These are phyloP conservation scores for Ascochyta pisi DNA, from an alignment of 2,329 filamentous ascomycete genomes.

Conservation along the genomic window DNA sequence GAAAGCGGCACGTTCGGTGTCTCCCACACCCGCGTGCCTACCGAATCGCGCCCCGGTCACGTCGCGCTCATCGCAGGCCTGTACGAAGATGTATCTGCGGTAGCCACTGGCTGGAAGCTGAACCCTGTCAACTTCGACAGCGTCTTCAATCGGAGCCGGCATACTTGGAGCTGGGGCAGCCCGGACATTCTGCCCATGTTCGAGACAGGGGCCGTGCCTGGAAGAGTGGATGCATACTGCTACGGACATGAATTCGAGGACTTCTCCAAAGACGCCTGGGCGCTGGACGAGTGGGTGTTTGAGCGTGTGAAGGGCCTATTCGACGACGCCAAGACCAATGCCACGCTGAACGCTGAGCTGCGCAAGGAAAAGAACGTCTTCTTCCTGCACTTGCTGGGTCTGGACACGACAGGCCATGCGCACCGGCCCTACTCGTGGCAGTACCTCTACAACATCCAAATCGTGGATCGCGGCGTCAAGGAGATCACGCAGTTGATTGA, in stretches of 20 bases:
- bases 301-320: conserved; percentile 91
- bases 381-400: conserved; percentile 89
- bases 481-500: conserved; percentile 83
- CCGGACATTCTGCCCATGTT: conserved; percentile 99
- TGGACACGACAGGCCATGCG: conserved; percentile 88
- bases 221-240: conserved; percentile 83
- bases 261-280: conserved; percentile 80
- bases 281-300: conserved; percentile 94
- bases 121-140: conserved; percentile 99
- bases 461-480: conserved; percentile 89
- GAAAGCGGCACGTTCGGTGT: conserved; percentile 94
- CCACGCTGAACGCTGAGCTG: conserved; percentile 74
- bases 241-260: conserved; percentile 89
- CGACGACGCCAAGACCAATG: conserved; percentile 76
- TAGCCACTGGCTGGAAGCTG: conserved; percentile 97
- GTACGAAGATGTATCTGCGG: conserved; percentile 97
- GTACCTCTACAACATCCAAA: conserved; percentile 91
- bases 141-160: conserved; percentile 93
- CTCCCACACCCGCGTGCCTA: conserved; percentile 95
- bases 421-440: conserved; percentile 93
- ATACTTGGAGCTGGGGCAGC: conserved; percentile 99
- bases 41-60: conserved; percentile 94
- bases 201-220: conserved; percentile 85
- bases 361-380: conserved; percentile 89
- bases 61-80: conserved; percentile 95